Conservation (phyloP, 1,284 basidiomycete species). For the Rhodotorula sp. region DNA sequence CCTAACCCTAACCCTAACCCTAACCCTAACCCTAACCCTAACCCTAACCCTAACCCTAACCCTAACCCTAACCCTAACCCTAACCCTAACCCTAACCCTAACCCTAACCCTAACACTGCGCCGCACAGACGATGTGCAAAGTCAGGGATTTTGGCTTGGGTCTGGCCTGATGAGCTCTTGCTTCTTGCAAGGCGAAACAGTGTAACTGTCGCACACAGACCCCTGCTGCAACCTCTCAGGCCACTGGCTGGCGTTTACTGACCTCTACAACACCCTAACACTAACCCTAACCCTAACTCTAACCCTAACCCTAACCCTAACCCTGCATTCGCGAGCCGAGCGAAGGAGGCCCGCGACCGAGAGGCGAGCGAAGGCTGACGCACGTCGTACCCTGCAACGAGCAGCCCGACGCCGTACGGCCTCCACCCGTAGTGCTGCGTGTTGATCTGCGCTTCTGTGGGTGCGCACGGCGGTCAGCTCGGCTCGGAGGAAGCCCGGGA, state of each 20-base stretch:
- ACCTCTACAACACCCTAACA: no score
- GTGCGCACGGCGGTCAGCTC: no score
- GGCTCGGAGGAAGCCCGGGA: no score
- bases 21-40: constrained; percentile 8
- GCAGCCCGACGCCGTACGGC: constrained; percentile 98
- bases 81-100: constrained; percentile 8
- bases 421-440: constrained; percentile 97
- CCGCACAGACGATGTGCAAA: not conserved
- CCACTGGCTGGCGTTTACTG: no score
- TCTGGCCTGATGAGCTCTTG: no score
- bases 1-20: not conserved
- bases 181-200: not conserved
- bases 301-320: no score
- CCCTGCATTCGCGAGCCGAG: no score
- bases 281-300: no score
- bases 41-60: constrained; percentile 10
- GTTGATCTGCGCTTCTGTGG: constrained; percentile 98
- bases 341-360: no score
- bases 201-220: no score
- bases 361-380: no score
- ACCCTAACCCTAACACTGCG: not conserved
- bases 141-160: not conserved
- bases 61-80: constrained; percentile 10
- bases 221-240: no score
- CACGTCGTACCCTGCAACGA: constrained; percentile 90